Base-by-base conservation (phyloP, 106 monocot species). In the Acorus gramineus region DNA sequence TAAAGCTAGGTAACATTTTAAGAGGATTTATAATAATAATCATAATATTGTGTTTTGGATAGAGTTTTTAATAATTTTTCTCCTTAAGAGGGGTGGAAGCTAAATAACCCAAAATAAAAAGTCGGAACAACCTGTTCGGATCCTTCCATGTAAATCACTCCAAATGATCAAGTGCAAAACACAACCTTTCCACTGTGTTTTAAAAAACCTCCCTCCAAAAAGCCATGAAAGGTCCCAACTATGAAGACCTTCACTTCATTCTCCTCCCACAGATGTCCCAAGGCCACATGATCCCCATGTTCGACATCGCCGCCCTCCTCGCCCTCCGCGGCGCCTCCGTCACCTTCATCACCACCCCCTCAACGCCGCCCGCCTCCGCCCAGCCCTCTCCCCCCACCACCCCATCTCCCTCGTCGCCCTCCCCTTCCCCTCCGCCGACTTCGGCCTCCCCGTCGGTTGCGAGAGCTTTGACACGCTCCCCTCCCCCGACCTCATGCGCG, bases 231-330 rank as follows among this genome's bases (percentile, higher is more conserved):
- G 28, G 28, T 28, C 28, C 28, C 28, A 28, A n/a, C n/a, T 11
- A 43, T 8, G 7, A n/a, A 8, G 8, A 44, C 4, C 69, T 71
- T 11, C 87, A 82, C 59, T 76, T 86, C 51, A 55, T 86, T 11
- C 47, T 86, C 8, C 59, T 86, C 43, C 85, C 87, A 2, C 65
- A 80, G 10, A 53, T 75, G 57, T 80, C 83, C 10, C 83, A 77
- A 47, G 87, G 87, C 57, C 85, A 86, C 78, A 61, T 76, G 53
- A 73, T 79, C 66, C 86, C 82, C 11, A 75, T 72, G 78, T 55
- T 72, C 7, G 82, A 86, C 70, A 42, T 82, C 44, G 81, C 75
- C 59, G 66, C 48, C 10, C 63, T 73, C 8, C 73, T 86, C 4
- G 72, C 82, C 53, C 11, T 50, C 11, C 76, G 60, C 11, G 82